phyloP scores from a whole-genome alignment of 768 basidiomycete species.

The Tephrocybe sp. region DNA sequence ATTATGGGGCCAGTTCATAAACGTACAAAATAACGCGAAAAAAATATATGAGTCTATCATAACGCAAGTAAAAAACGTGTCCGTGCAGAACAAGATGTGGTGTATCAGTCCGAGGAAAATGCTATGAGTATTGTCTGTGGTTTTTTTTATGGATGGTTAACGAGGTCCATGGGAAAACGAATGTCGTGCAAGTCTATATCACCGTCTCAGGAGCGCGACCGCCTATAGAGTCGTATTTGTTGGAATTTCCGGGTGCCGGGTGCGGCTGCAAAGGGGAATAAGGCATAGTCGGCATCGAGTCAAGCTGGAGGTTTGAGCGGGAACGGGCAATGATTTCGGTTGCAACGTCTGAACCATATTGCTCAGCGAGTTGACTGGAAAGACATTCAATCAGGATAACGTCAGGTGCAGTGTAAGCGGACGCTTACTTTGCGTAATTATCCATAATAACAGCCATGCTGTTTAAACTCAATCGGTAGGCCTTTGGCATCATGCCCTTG shows the following conservation, averaged over 20 bases:
- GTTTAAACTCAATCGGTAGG: constrained; percentile 70
- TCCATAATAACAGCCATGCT: constrained; percentile 87
- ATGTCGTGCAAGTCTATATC: constrained; percentile 7
- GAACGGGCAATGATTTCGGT: constrained; percentile 59
- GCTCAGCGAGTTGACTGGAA: constrained; percentile 68
- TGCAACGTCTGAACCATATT: constrained; percentile 68
- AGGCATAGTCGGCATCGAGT: constrained; percentile 27
- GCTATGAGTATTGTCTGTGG: constrained; percentile 1
- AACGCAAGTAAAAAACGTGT: neutral
- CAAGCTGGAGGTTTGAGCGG: constrained; percentile 47
- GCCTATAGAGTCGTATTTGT: constrained; percentile 24
- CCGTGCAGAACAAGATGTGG: neutral
- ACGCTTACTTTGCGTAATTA: constrained; percentile 69
- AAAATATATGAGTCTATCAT: neutral
- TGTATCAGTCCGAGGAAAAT: constrained; percentile 1
- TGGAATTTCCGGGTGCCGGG: constrained; percentile 10
- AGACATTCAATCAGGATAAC: neutral
- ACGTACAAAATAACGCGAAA: neutral
- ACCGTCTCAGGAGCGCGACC: constrained; percentile 20
- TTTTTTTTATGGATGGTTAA: constrained; percentile 3
- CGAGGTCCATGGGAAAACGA: neutral
- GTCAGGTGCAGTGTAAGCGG: neutral
- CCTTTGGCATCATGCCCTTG: constrained; percentile 87
- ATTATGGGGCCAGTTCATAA: neutral
- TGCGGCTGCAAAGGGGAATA: constrained; percentile 17